Conservation (phyloP, 192 early-diverging fungal species). For the Umbelopsis vinacea region DNA sequence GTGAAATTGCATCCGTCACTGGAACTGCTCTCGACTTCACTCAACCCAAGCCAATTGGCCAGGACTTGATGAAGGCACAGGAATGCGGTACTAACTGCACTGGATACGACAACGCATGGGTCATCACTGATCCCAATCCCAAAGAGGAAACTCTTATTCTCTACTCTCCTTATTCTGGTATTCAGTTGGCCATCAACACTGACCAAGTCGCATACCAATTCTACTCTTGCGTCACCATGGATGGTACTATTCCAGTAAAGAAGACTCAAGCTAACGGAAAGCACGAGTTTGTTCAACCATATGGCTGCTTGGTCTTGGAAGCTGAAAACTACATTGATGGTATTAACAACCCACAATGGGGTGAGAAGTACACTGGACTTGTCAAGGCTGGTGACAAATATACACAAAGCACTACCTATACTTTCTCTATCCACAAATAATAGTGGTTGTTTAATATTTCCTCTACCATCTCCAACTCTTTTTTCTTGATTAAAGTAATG, state of each 20-base stretch:
- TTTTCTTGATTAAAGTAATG: no score
- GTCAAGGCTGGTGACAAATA: constrained; percentile 17
- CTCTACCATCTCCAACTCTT: neutral
- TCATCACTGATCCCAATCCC: constrained; percentile 2
- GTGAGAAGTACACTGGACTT: constrained; percentile 4
- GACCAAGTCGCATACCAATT: constrained; percentile 24
- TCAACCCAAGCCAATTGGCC: constrained; percentile 5
- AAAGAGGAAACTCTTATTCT: neutral
- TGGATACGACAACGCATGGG: constrained; percentile 23
- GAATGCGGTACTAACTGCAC: constrained; percentile 22
- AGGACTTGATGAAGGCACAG: constrained; percentile 1
- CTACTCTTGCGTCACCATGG: constrained; percentile 6
- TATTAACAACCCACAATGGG: constrained; percentile 22
- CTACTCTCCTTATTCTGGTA: constrained; percentile 10
- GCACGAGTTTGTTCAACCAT: constrained; percentile 15
- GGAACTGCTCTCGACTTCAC: constrained; percentile 22
- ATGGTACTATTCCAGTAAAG: constrained; percentile 17
- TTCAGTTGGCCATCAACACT: constrained; percentile 9
- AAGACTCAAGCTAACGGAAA: constrained; percentile 9
- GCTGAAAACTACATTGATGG: constrained; percentile 25
- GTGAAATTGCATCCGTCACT: neutral
- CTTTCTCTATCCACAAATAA: constrained; percentile 17
- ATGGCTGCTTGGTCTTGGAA: constrained; percentile 21
- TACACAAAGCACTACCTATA: constrained; percentile 11
- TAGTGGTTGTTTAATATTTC: neutral